Conservation (phyloP, 1,284 basidiomycete species). For the Gomphus bonarii region DNA sequence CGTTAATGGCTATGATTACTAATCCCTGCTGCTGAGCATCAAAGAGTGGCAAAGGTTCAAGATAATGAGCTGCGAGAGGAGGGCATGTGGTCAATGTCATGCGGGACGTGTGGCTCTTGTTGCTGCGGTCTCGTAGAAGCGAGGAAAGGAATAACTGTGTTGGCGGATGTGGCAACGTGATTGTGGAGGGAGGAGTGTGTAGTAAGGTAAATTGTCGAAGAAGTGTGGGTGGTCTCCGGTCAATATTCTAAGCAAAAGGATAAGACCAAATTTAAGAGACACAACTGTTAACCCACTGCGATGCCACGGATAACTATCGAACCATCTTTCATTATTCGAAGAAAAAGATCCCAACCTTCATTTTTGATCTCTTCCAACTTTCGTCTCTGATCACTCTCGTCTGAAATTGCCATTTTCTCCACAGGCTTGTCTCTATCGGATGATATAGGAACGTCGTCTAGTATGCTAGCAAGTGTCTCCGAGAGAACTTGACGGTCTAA, state of each 20-base stretch:
- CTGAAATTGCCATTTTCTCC: slow-evolving; percentile 22
- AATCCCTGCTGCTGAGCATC: slow-evolving; percentile 47
- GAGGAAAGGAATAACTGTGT: slow-evolving; percentile 25
- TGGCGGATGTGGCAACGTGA: slow-evolving; percentile 22
- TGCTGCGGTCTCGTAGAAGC: slow-evolving; percentile 45
- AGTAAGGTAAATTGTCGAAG: slow-evolving; percentile 68
- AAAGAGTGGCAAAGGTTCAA: slow-evolving; percentile 49
- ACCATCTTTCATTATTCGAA: slow-evolving; percentile 63
- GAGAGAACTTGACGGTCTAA: slow-evolving; percentile 49
- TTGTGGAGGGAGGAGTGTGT: slow-evolving; percentile 39
- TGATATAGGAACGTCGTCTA: slow-evolving; percentile 20
- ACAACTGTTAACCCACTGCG: slow-evolving; percentile 38
- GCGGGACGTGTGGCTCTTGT: slow-evolving; percentile 23
- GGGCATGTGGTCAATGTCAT: slow-evolving; percentile 51
- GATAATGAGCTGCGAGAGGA: slow-evolving; percentile 44
- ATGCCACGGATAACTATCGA: slow-evolving; percentile 63
- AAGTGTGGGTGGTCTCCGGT: slow-evolving; percentile 80
- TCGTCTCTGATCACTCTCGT: slow-evolving; percentile 32
- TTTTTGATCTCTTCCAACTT: slow-evolving; percentile 49
- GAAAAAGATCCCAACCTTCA: slow-evolving; percentile 71
- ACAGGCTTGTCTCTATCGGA: slow-evolving; percentile 8
- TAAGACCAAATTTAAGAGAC: background rate
- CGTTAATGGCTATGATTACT: slow-evolving; percentile 22
- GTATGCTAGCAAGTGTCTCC: slow-evolving; percentile 33
- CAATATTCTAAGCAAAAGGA: slow-evolving; percentile 53